Conservation (phyloP, 129 eudicot genomes). For the Flaveria robusta region DNA sequence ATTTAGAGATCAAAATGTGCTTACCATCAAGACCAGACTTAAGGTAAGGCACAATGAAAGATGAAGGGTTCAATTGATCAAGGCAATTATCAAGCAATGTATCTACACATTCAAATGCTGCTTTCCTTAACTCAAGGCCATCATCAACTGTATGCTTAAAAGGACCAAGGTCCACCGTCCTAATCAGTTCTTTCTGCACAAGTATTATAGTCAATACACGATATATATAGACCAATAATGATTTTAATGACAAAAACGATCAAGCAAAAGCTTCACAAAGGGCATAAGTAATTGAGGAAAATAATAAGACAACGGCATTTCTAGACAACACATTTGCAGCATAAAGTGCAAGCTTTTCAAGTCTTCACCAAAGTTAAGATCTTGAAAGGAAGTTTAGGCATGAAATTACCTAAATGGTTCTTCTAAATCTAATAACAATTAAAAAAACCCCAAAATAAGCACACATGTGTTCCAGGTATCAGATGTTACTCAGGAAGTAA, state of each 20-base stretch:
- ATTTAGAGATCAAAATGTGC: constrained; percentile 19
- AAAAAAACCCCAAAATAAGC: no score
- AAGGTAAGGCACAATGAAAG: constrained; percentile 88
- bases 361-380: not conserved
- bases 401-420: no score
- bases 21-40: constrained; percentile 95
- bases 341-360: not conserved
- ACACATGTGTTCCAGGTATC: no score
- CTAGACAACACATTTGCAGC: constrained; percentile 8
- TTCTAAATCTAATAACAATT: no score
- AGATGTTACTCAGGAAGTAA: no score
- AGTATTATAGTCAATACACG: not conserved
- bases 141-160: constrained; percentile 99
- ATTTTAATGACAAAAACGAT: not conserved
- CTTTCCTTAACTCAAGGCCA: constrained; percentile 97
- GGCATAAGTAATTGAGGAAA: constrained; percentile 1
- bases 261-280: not conserved
- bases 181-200: constrained; percentile 88
- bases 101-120: constrained; percentile 98
- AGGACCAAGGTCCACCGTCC: constrained; percentile 98
- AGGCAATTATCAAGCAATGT: constrained; percentile 92
- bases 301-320: not conserved
- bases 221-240: constrained; percentile 3
- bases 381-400: not conserved
- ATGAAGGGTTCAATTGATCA: constrained; percentile 94